These are phyloP conservation scores for Trypanosoma rangeli DNA, from an alignment of 208 protist genomes.

Conservation along the genomic window DNA sequence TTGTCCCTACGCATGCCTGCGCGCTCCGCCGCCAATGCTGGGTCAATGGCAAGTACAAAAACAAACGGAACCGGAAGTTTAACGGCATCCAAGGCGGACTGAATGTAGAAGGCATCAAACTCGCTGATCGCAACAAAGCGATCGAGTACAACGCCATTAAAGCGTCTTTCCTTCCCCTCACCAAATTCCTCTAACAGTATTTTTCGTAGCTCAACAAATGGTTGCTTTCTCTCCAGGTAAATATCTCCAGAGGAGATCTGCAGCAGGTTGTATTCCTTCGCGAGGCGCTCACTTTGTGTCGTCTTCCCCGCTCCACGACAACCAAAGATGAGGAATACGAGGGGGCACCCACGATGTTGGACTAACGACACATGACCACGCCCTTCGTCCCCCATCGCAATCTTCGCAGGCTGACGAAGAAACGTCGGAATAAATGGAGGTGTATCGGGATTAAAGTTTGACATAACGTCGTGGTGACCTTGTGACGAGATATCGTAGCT, in stretches of 20 bases:
- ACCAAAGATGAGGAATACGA: conserved; percentile 81
- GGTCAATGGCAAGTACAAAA: conserved; percentile 74
- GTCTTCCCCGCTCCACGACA: conserved; percentile 83
- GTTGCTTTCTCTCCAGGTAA: conserved; percentile 70
- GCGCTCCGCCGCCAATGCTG: conserved; percentile 53
- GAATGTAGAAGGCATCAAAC: conserved; percentile 85
- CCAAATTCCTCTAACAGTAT: conserved; percentile 69
- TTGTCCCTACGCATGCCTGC: conserved; percentile 53
- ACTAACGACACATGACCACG: conserved; percentile 21
- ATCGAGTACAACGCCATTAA: conserved; percentile 83
- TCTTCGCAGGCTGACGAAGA: conserved; percentile 17
- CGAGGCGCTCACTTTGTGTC: conserved; percentile 54
- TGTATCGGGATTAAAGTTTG: conserved; percentile 61
- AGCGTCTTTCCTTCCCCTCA: conserved; percentile 37
- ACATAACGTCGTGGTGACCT: neutral
- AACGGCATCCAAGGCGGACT: conserved; percentile 50
- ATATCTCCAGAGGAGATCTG: conserved; percentile 69
- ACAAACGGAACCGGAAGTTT: conserved; percentile 69
- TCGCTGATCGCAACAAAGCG: conserved; percentile 80
- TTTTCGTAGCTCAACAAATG: conserved; percentile 65
- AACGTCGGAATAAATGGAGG: conserved; percentile 59
- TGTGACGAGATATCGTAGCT: neutral
- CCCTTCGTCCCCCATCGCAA: conserved; percentile 8
- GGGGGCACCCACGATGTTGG: conserved; percentile 24
- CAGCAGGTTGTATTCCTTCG: conserved; percentile 71